Evolutionary conservation across 2,329 filamentous ascomycete species (phyloP).

Genomic region (Fusarium incarnatum): DNA sequence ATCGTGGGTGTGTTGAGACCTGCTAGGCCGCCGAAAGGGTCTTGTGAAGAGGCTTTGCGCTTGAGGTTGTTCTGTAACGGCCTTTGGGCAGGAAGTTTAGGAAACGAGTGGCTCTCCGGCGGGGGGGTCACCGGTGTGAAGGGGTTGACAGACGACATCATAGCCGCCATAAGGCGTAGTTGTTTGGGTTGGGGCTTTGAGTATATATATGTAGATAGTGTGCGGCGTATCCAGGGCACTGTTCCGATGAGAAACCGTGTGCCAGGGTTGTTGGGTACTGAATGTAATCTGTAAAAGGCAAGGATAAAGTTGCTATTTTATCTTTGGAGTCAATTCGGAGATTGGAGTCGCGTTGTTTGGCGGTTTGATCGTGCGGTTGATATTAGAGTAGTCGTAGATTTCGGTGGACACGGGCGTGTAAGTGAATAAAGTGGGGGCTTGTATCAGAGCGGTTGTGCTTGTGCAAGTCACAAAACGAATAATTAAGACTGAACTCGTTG

Average conservation of each 20-base stretch:
- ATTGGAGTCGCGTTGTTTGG: conserved; percentile 28
- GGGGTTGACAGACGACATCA: conserved; percentile 50
- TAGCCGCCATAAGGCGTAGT: conserved; percentile 46
- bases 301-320: conserved; percentile 30
- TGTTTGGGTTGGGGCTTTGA: conserved; percentile 22
- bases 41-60: conserved; percentile 46
- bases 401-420: conserved; percentile 28
- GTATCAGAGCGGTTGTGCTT: conserved; percentile 21
- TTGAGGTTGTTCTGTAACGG: conserved; percentile 46
- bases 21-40: conserved; percentile 31
- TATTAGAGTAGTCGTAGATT: conserved; percentile 15
- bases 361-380: conserved; percentile 17
- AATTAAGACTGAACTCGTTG: conserved; percentile 21
- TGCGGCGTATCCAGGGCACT: conserved; percentile 21
- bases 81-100: conserved; percentile 48
- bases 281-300: conserved; percentile 18
- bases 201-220: conserved; percentile 35
- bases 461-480: conserved; percentile 23
- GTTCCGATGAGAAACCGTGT: conserved; percentile 29
- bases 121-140: conserved; percentile 48
- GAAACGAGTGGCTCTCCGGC: conserved; percentile 47
- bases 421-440: conserved; percentile 31
- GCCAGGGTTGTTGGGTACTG: conserved; percentile 20
- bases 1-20: conserved; percentile 38
- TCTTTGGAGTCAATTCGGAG: conserved; percentile 23